phyloP scores from a whole-genome alignment of 164 flowering plant species.

The Sedum album region DNA sequence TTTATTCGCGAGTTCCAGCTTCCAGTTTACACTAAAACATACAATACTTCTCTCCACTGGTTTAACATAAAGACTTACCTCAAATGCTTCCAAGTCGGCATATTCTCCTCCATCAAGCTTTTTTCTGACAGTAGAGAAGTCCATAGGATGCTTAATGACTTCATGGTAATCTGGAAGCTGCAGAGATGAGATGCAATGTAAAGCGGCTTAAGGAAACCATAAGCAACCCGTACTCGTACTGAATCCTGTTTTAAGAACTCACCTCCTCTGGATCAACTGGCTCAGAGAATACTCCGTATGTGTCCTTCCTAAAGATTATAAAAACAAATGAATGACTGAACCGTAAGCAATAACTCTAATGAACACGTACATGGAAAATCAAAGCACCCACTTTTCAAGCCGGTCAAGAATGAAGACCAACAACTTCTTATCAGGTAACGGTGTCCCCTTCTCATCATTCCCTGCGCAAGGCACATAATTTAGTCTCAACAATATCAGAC shows the following conservation, averaged over 20 bases:
- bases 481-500: not conserved
- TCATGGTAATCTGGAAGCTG: constrained; percentile 95
- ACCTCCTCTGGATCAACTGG: constrained; percentile 95
- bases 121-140: constrained; percentile 73
- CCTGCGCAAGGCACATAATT: constrained; percentile 16
- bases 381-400: constrained; percentile 66
- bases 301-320: constrained; percentile 65
- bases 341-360: constrained; percentile 1
- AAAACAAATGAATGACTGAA: constrained; percentile 2
- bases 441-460: constrained; percentile 52
- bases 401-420: constrained; percentile 71
- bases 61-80: constrained; percentile 57
- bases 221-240: not conserved
- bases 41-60: no score
- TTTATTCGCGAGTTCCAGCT: no score
- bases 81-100: constrained; percentile 66
- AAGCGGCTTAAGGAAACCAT: not conserved
- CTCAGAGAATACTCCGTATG: constrained; percentile 79
- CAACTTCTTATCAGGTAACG: constrained; percentile 76
- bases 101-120: constrained; percentile 53
- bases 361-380: constrained; percentile 8
- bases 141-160: constrained; percentile 78
- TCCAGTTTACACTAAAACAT: no score
- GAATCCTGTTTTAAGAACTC: constrained; percentile 8
- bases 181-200: constrained; percentile 9